A percentile compares a stretch with the other conserved stretches of the same genome.
Evolutionary conservation across 257 asterid species (phyloP).

Genomic region (Fraxinus pennsylvanica): DNA sequence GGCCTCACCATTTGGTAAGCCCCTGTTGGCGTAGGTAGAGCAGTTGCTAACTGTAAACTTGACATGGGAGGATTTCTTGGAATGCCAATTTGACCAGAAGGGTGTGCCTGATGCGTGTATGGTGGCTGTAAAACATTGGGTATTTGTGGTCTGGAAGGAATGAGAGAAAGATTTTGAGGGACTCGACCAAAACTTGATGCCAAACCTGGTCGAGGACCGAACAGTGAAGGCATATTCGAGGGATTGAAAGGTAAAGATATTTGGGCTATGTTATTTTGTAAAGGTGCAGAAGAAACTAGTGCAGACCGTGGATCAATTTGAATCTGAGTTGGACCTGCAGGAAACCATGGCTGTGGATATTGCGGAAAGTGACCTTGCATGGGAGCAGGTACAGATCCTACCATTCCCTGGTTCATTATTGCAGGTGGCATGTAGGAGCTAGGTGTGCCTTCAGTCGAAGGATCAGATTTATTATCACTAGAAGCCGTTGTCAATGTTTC

Average conservation of each 20-base stretch:
- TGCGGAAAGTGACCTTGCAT: conserved; percentile 52
- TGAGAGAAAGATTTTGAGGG: conserved; percentile 45
- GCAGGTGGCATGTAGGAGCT: conserved; percentile 30
- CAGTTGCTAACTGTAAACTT: conserved; percentile 32
- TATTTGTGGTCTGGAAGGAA: conserved; percentile 42
- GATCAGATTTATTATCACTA: conserved; percentile 28
- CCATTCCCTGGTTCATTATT: conserved; percentile 41
- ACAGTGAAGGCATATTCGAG: conserved; percentile 43
- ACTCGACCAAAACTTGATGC: conserved; percentile 49
- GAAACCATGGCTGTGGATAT: conserved; percentile 63
- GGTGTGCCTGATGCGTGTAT: conserved; percentile 45
- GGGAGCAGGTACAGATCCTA: conserved; percentile 41
- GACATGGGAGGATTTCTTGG: conserved; percentile 45
- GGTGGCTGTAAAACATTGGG: conserved; percentile 40
- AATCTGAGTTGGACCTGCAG: conserved; percentile 44
- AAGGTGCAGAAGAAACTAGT: conserved; percentile 37
- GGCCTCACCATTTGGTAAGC: conserved; percentile 40
- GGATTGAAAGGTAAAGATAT: conserved; percentile 40
- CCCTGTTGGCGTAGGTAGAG: conserved; percentile 36
- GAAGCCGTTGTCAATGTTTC: conserved; percentile 40
- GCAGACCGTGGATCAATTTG: conserved; percentile 38
- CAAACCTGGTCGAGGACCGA: conserved; percentile 48
- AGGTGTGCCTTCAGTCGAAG: conserved; percentile 34
- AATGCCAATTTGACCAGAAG: conserved; percentile 43
- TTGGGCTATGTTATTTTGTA: conserved; percentile 38